phyloP scores from a whole-genome alignment of 768 basidiomycete genomes.

The Mycena albidolilacea region DNA sequence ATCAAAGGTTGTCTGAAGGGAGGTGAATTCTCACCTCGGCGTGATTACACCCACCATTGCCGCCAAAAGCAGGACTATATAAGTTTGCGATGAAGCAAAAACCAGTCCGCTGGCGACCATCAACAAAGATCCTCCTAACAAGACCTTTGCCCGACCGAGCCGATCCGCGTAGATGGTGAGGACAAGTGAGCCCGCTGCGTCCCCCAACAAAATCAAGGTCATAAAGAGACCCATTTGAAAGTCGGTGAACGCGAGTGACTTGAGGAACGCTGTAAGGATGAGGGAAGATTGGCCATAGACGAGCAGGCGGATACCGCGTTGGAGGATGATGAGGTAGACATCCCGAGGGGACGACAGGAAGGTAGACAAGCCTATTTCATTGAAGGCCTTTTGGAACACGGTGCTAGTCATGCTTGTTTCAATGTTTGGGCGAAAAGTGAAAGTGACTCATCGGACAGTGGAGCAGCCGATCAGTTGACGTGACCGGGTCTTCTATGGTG shows the following conservation, averaged over 20 bases:
- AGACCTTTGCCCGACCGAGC: conserved; percentile 25
- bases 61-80: conserved; percentile 28
- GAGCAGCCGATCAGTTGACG: no score
- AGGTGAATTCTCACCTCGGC: conserved; percentile 27
- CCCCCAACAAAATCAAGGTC: conserved; percentile 27
- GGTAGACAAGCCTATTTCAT: conserved; percentile 29
- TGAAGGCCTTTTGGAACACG: conserved; percentile 18
- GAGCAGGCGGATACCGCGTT: conserved; percentile 28
- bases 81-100: conserved; percentile 31
- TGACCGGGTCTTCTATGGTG: no score
- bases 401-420: conserved; percentile 22
- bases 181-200: conserved; percentile 26
- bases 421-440: not conserved
- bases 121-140: conserved; percentile 24
- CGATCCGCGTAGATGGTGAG: conserved; percentile 34
- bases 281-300: conserved; percentile 29
- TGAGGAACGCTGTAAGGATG: conserved; percentile 26
- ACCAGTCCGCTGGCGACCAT: conserved; percentile 27
- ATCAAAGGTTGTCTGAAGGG: conserved; percentile 6
- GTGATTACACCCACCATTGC: conserved; percentile 29
- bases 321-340: conserved; percentile 32
- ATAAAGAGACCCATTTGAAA: conserved; percentile 33
- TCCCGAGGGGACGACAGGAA: conserved; percentile 28
- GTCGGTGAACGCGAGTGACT: conserved; percentile 12
- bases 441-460: not conserved